Percentiles rank a stretch among this genome's conserved stretches.
These are phyloP conservation scores for Cyberlindnera maritima DNA, from an alignment of 805 yeast species.

Conservation along the genomic window DNA sequence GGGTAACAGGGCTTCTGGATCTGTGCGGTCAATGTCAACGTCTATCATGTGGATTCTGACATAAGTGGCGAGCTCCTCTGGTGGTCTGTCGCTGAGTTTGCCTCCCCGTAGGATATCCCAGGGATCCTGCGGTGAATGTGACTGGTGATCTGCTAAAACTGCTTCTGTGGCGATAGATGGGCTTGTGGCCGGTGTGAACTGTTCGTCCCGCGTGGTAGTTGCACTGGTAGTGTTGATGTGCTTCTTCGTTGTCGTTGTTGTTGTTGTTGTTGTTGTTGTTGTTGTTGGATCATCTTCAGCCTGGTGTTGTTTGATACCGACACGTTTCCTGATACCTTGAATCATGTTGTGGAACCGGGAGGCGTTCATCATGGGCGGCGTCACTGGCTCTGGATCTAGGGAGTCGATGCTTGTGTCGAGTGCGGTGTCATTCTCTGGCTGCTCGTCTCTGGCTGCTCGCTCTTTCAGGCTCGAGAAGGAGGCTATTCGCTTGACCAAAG, in stretches of 20 bases:
- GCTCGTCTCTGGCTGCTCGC: neutral
- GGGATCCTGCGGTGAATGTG: no score
- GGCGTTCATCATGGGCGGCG: neutral
- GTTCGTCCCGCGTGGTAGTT: no score
- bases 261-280: no score
- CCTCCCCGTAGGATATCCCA: constrained; percentile 3
- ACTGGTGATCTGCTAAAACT: neutral
- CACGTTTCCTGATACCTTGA: neutral
- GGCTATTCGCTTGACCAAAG: neutral
- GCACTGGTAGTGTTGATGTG: no score
- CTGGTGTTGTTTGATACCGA: neutral
- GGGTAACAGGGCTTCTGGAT: neutral
- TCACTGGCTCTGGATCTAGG: neutral
- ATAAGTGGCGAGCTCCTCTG: neutral
- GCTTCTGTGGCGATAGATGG: neutral
- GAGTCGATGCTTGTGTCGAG: neutral
- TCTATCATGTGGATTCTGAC: constrained; percentile 2
- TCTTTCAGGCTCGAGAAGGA: constrained; percentile 6
- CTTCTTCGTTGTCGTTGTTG: no score
- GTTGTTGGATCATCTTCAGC: neutral
- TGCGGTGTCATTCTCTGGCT: neutral
- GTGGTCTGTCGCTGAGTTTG: constrained; percentile 3
- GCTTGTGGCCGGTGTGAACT: neutral
- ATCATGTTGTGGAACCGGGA: neutral
- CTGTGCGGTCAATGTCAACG: constrained; percentile 3